Conservation (phyloP, 768 basidiomycete genomes). For the Suillus americanus region DNA sequence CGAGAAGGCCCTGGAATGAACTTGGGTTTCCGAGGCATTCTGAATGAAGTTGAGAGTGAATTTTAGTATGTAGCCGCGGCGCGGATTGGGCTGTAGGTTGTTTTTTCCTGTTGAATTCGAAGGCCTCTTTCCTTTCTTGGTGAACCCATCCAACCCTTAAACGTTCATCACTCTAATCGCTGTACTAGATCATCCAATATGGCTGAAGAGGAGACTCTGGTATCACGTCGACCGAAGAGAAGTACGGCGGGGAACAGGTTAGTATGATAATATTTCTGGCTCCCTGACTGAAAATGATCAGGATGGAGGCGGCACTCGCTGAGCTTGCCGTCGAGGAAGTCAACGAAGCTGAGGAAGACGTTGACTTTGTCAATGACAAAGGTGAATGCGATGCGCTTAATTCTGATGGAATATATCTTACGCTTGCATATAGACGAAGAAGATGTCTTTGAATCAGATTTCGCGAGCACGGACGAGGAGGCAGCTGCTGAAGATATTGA, state of each 20-base stretch:
- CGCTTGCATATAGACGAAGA: slow-evolving; percentile 59
- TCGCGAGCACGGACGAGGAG: slow-evolving; percentile 81
- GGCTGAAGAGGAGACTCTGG: slow-evolving; percentile 8
- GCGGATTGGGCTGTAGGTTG: slow-evolving; percentile 6
- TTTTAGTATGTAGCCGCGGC: slow-evolving; percentile 1
- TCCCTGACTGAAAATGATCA: slow-evolving; percentile 26
- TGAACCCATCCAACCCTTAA: neutral
- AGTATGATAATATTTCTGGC: slow-evolving; percentile 9
- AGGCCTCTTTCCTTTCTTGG: slow-evolving; percentile 16
- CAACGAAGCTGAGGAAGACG: slow-evolving; percentile 70
- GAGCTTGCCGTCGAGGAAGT: slow-evolving; percentile 45
- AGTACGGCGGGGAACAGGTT: slow-evolving; percentile 82
- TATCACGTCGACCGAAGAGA: slow-evolving; percentile 56
- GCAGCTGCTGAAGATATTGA: slow-evolving; percentile 51
- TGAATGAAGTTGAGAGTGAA: neutral
- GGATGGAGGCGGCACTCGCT: slow-evolving; percentile 78
- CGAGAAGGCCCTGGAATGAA: slow-evolving; percentile 48
- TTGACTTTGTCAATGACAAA: slow-evolving; percentile 66
- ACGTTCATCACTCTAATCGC: neutral
- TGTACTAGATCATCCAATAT: neutral
- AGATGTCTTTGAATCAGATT: slow-evolving; percentile 81
- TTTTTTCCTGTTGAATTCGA: slow-evolving; percentile 24
- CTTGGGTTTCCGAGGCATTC: slow-evolving; percentile 20
- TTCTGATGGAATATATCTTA: neutral
- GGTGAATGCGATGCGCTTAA: slow-evolving; percentile 36